Base-by-base conservation (phyloP, 208 protist genomes). In the Naegleria lovaniensis region DNA sequence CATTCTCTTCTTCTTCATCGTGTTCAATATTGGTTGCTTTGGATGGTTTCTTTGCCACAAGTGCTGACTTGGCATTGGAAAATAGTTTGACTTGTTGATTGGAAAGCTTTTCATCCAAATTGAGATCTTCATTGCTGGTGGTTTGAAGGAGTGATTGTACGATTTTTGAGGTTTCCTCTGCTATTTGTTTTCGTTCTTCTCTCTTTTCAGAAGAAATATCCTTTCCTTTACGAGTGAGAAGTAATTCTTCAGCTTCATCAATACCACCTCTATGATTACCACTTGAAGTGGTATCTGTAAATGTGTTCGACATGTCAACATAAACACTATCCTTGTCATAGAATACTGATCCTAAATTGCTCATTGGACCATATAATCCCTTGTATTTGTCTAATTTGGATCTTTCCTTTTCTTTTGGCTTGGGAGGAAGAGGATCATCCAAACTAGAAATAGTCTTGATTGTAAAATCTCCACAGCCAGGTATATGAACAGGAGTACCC, bases 281-380 rank as follows among this genome's bases (percentile, higher is more conserved):
- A 40, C 83, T 9, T 16, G 7, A 39, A 39, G 55, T 13, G 41
- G 59, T 33, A 55, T 22, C 41, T 22, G 40, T 91, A 93, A 75
- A 97, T 95, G 43, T 48, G 15, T 96, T 94, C 67, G 98, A 94
- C 88, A 96, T 94, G 55, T 97, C 93, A 91, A 99, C 97, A 93
- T 99, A 99, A 89, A 99, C 97, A 67, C 97, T 97, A 94, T 99
- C 98, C 67, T 98, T 96, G 92, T 99, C 99, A 94, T 99, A 99
- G 75, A 97, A 95, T 90, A 99, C 95, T 67, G 98, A 98, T 84
- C 98, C 98, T 39, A 99, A 94, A 93, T 99, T 97, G 92, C 95
- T 95, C 95, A 99, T 99, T 39, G 99, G 99, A 40, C 98, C 98
- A 94, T 99, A 99, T 0, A 99, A 92, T 58, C 96, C 93, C 93